Conservation (phyloP, 768 basidiomycete species). For the Gloeopeniophorella convolvens region DNA sequence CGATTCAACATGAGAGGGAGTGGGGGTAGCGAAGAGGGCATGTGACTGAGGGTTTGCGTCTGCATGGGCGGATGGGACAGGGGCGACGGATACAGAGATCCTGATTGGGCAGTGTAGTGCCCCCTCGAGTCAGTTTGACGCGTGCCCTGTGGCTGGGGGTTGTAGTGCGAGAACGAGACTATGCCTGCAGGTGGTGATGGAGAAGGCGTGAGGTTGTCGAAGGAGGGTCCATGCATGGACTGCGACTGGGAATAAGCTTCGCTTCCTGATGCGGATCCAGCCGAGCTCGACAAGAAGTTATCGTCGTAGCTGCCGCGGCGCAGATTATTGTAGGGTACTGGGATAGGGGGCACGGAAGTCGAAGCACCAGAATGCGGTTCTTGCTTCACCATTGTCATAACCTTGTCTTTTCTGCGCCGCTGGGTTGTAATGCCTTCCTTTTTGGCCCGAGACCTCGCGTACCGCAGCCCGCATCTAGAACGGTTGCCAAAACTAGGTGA, state of each 20-base stretch:
- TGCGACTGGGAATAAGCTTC: conserved; percentile 35
- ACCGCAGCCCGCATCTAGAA: conserved; percentile 76
- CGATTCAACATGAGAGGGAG: conserved; percentile 14
- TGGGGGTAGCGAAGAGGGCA: conserved; percentile 10
- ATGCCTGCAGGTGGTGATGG: conserved; percentile 56
- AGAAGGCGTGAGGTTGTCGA: conserved; percentile 44
- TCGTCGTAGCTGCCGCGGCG: conserved; percentile 44
- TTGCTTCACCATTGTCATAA: conserved; percentile 24
- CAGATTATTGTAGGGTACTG: conserved; percentile 40
- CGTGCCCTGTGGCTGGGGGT: conserved; percentile 29
- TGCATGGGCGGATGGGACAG: conserved; percentile 38
- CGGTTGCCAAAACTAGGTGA: conserved; percentile 21
- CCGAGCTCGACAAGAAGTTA: conserved; percentile 38
- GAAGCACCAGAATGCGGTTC: conserved; percentile 24
- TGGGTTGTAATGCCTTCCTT: conserved; percentile 64
- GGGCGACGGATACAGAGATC: conserved; percentile 39
- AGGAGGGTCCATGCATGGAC: conserved; percentile 35
- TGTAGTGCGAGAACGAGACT: conserved; percentile 56
- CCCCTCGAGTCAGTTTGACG: conserved; percentile 26
- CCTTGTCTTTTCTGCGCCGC: conserved; percentile 63
- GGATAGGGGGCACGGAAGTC: conserved; percentile 30
- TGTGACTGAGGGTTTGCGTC: conserved; percentile 9
- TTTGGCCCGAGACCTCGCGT: conserved; percentile 83
- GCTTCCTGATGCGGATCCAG: conserved; percentile 51
- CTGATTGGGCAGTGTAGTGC: conserved; percentile 17